A percentile compares a stretch with the other conserved stretches of the same genome.
phyloP scores from a whole-genome alignment of 768 basidiomycete genomes.

The Sporobolomyces pararoseus region DNA sequence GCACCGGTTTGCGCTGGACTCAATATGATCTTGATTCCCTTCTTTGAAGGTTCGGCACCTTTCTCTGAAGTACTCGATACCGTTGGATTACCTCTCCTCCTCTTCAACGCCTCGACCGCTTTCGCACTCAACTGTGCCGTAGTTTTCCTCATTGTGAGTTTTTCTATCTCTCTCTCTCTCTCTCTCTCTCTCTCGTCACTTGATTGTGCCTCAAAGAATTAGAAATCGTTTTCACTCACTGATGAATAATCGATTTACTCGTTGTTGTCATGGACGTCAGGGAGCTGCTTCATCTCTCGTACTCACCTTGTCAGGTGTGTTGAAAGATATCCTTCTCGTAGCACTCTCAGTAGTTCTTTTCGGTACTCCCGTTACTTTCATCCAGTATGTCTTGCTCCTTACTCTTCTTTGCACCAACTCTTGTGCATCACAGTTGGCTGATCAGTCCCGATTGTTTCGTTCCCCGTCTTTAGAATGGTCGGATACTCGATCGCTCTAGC shows the following conservation, averaged over 20 bases:
- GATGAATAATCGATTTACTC: no score
- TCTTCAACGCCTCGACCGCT: conserved; percentile 75
- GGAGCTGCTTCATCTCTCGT: conserved; percentile 61
- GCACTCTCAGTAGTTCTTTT: conserved; percentile 83
- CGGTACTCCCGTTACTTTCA: conserved; percentile 68
- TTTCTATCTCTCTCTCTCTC: neutral
- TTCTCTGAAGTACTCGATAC: conserved; percentile 63
- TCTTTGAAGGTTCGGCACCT: conserved; percentile 85
- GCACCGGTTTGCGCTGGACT: conserved; percentile 72
- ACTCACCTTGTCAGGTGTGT: conserved; percentile 70
- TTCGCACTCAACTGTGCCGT: conserved; percentile 89
- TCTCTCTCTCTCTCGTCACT: neutral
- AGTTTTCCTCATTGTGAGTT: conserved; percentile 81
- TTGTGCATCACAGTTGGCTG: no score
- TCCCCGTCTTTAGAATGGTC: conserved; percentile 44
- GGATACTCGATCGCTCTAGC: conserved; percentile 84
- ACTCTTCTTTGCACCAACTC: neutral
- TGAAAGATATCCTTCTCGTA: conserved; percentile 88
- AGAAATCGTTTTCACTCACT: no score
- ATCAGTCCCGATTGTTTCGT: no score
- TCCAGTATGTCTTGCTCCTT: conserved; percentile 60
- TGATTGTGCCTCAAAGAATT: no score
- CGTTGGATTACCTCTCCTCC: conserved; percentile 65
- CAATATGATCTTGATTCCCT: conserved; percentile 78
- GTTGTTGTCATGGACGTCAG: no score